A percentile compares a stretch with the other conserved stretches of the same genome.
Conservation (phyloP, 805 yeast species). For the Cyberlindnera americana region DNA sequence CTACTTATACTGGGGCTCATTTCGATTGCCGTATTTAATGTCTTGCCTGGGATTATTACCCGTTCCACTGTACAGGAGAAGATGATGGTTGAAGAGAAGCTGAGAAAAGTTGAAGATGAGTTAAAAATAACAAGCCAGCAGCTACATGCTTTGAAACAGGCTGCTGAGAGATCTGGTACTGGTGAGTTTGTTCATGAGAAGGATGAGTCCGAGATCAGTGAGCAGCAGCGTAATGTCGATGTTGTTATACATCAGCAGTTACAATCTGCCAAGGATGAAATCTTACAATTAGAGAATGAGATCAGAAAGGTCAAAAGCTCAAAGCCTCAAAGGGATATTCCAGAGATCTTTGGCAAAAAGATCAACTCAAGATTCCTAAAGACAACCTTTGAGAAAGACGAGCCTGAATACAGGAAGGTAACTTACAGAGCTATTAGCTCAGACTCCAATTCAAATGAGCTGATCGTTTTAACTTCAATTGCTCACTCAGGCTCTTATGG, state of each 20-base stretch:
- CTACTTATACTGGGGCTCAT: conserved; percentile 1
- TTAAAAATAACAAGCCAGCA: conserved; percentile 9
- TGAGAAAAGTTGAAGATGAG: conserved; percentile 4
- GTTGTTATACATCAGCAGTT: conserved; percentile 1
- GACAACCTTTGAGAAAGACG: neutral
- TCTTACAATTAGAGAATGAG: conserved; percentile 5
- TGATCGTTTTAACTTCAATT: conserved; percentile 19
- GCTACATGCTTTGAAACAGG: conserved; percentile 6
- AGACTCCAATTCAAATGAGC: conserved; percentile 11
- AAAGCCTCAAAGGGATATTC: neutral
- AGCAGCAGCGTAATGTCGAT: conserved; percentile 4
- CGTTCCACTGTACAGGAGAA: conserved; percentile 2
- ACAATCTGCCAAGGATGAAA: conserved; percentile 4
- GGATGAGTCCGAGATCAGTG: neutral
- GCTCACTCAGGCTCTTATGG: conserved; percentile 37
- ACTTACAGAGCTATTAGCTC: conserved; percentile 6
- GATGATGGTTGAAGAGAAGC: conserved; percentile 1
- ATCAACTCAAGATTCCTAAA: conserved; percentile 11
- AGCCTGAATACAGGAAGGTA: conserved; percentile 14
- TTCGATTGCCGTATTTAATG: neutral
- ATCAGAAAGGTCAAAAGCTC: conserved; percentile 1
- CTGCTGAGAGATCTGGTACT: neutral
- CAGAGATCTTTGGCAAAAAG: conserved; percentile 3
- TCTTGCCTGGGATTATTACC: neutral
- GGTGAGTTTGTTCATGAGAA: conserved; percentile 1